Evolutionary conservation across 495 filamentous ascomycete species (phyloP), one percentile per base, ranked within the genome.

Genomic region (Aspergillus nidulans): DNA sequence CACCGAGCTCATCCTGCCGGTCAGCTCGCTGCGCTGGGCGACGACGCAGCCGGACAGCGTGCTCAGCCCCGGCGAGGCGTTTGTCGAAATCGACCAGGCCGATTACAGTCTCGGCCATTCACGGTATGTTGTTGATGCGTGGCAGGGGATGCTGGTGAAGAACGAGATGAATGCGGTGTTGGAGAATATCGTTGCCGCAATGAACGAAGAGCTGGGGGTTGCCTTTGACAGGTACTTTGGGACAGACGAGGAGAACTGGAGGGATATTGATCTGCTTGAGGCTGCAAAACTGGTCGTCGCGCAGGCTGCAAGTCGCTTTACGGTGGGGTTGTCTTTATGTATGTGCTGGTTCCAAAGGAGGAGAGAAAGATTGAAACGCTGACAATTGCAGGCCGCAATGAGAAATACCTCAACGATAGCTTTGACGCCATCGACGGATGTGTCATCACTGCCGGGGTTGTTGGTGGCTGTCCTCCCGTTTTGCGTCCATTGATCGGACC

Each of bases 261-360:
- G 51, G 39, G 54, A 60, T 2, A 52, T 73, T 39, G 48, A 61
- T 21, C 36, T 77, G 13, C 52, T 64, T 32, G 53, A 69, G 12
- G 62, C 62, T 13, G 59, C 72, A 26, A 53, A 63, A 43, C 50
- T 57, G 46, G 56, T 75, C 18, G 63, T 77, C 7, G 63, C 64
- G 1, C 65, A 65, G 18, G 62, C 59, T 4, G 53, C 67, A 8
- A 73, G 66, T 51, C 66, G 73, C 10, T 72, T 74, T 55, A 70
- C 71, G 15, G 59, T 77, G 21, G 74, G 73, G 1, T 39, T 63
- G n/a, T 65, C 69, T 2, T 52, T 77, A 5, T 74, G 71, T 70
- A 54, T 38, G 56, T 41, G 30, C 8, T 5, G 15, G 15, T 40
- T 32, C 12, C n/a, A n/a, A n/a, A n/a, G n/a, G n/a, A n/a, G n/a